Conservation (phyloP, 345 rosid species). For the Fremontodendron californicum region DNA sequence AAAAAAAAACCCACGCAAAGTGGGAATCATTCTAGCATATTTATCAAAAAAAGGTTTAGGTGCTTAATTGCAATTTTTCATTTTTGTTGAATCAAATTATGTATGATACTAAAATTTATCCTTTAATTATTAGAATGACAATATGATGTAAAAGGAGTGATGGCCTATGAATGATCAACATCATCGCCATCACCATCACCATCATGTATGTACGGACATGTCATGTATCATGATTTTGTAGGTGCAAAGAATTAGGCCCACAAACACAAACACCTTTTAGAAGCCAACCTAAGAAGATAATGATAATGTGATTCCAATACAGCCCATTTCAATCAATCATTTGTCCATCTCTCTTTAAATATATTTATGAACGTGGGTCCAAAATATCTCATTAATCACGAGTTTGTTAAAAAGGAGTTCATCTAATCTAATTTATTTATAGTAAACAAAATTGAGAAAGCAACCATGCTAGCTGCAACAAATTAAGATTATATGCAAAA, state of each 20-base stretch:
- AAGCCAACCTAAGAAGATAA: neutral
- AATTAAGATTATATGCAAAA: neutral
- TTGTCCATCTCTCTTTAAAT: neutral
- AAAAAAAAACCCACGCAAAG: too few relatives aligned
- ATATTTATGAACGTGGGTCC: neutral
- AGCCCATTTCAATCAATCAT: neutral
- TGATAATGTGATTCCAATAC: neutral
- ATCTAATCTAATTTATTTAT: neutral
- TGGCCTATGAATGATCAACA: neutral
- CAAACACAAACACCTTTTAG: neutral
- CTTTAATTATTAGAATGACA: too few relatives aligned
- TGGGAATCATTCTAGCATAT: too few relatives aligned
- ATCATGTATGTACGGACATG: too few relatives aligned
- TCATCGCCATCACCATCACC: neutral
- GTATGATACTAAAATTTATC: too few relatives aligned
- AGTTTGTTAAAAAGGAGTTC: slow-evolving; percentile 5
- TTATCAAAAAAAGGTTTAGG: too few relatives aligned
- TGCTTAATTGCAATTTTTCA: too few relatives aligned
- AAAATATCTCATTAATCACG: neutral
- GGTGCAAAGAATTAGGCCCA: neutral
- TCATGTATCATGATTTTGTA: neutral
- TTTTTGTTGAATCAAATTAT: too few relatives aligned
- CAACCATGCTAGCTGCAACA: neutral
- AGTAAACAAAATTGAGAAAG: neutral
- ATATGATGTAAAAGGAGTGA: neutral